phyloP scores from a whole-genome alignment of 2,329 filamentous ascomycete genomes.

The Fusarium cyanostomum region DNA sequence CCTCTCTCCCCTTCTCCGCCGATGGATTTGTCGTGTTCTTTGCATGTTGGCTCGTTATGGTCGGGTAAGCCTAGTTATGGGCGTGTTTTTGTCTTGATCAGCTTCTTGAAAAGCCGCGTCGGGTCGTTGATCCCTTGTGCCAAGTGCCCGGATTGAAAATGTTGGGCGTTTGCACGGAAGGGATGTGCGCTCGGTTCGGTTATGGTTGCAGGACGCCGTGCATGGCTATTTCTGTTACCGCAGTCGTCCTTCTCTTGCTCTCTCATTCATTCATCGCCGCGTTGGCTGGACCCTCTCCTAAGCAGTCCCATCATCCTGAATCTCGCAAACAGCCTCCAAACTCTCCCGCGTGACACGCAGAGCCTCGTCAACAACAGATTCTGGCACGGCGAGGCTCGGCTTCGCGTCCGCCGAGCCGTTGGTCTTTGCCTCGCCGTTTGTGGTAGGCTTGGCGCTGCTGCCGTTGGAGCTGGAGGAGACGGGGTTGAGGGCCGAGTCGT shows the following conservation, averaged over 20 bases:
- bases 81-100: no score
- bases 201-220: background rate
- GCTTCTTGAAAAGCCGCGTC: no score
- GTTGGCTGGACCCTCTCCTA: background rate
- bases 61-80: no score
- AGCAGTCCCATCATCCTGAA: slow-evolving; percentile 43
- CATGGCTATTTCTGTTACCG: background rate
- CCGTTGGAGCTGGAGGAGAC: slow-evolving; percentile 44
- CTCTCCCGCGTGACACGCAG: slow-evolving; percentile 68
- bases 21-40: slow-evolving; percentile 11
- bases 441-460: slow-evolving; percentile 43
- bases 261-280: background rate
- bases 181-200: background rate
- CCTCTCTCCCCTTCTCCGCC: slow-evolving; percentile 1
- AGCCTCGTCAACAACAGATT: slow-evolving; percentile 68
- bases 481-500: slow-evolving; percentile 52
- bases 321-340: slow-evolving; percentile 60
- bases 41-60: background rate
- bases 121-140: background rate
- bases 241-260: background rate
- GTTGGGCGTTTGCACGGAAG: background rate
- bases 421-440: slow-evolving; percentile 47
- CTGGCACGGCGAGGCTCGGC: slow-evolving; percentile 64
- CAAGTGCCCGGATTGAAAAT: background rate
- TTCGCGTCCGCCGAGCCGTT: slow-evolving; percentile 41